A percentile compares a stretch with the other conserved stretches of the same genome.
These are phyloP conservation scores for Schizosaccharomyces lindneri DNA, from an alignment of 805 yeast genomes.

Conservation along the genomic window DNA sequence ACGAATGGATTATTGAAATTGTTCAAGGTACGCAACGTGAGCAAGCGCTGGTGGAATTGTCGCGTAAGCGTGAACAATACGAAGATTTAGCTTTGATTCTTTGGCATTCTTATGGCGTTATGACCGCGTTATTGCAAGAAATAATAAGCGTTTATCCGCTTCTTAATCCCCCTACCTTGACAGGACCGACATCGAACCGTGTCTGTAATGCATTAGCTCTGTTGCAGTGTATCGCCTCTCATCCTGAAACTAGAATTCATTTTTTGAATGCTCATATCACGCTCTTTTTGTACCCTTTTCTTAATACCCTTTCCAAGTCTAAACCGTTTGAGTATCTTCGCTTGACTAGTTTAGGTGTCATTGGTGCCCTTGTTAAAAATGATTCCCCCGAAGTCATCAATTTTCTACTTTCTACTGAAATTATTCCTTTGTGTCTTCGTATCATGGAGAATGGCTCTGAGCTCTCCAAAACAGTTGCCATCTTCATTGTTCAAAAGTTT, in stretches of 20 bases:
- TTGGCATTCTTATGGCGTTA: slow-evolving; percentile 85
- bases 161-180: slow-evolving; percentile 62
- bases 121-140: slow-evolving; percentile 76
- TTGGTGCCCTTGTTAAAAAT: slow-evolving; percentile 88
- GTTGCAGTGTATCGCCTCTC: slow-evolving; percentile 90
- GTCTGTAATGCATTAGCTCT: slow-evolving; percentile 90
- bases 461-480: slow-evolving; percentile 84
- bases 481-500: slow-evolving; percentile 82
- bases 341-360: slow-evolving; percentile 80
- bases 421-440: slow-evolving; percentile 77
- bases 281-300: slow-evolving; percentile 72
- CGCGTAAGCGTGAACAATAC: slow-evolving; percentile 81
- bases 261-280: slow-evolving; percentile 83
- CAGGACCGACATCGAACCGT: slow-evolving; percentile 69
- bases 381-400: slow-evolving; percentile 89
- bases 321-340: slow-evolving; percentile 84
- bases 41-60: slow-evolving; percentile 73
- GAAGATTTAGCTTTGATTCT: slow-evolving; percentile 79
- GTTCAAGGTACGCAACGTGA: slow-evolving; percentile 81
- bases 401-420: slow-evolving; percentile 79
- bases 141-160: slow-evolving; percentile 75
- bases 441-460: slow-evolving; percentile 93
- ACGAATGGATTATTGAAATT: slow-evolving; percentile 70
- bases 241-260: slow-evolving; percentile 63
- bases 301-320: slow-evolving; percentile 74